Percentiles rank a stretch among this genome's conserved stretches.
Conservation (phyloP, 176 grass and related monocot species). For the Alloteropsis semialata region DNA sequence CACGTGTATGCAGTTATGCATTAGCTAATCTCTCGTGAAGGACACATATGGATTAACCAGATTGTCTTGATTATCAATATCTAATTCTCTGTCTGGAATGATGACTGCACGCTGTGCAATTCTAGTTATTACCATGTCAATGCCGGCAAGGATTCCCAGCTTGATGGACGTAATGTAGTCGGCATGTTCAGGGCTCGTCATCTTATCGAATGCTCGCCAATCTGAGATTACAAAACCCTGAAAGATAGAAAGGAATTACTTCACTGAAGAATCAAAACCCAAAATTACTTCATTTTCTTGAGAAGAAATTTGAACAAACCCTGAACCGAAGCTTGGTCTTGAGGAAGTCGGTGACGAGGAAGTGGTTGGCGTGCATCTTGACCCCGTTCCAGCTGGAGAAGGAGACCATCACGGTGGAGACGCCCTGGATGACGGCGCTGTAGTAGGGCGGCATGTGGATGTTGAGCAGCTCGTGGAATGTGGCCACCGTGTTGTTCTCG, state of each 20-base stretch:
- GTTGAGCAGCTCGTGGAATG: slow-evolving; percentile 35
- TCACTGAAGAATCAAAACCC: not conserved
- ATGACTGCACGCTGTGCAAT: not conserved
- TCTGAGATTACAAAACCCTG: slow-evolving; percentile 80
- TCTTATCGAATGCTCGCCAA: slow-evolving; percentile 62
- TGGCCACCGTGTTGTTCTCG: slow-evolving; percentile 54
- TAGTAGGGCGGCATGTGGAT: slow-evolving; percentile 78
- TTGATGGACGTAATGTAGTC: slow-evolving; percentile 58
- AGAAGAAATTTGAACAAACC: not conserved
- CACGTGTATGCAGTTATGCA: not conserved
- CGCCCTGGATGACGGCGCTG: slow-evolving; percentile 48
- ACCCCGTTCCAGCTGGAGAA: slow-evolving; percentile 61
- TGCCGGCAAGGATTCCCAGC: slow-evolving; percentile 47
- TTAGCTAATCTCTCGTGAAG: not conserved
- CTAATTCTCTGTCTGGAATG: too few species aligned
- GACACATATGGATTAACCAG: too few species aligned
- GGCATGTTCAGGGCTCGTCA: slow-evolving; percentile 45
- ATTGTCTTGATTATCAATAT: too few species aligned
- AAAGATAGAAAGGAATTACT: not conserved
- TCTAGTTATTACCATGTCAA: slow-evolving; percentile 50
- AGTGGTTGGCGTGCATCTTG: slow-evolving; percentile 37
- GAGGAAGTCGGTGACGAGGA: slow-evolving; percentile 64
- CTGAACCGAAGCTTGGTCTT: slow-evolving; percentile 60
- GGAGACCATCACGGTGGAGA: slow-evolving; percentile 76
- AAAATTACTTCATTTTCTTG: not conserved